Percentiles rank a stretch among this genome's conserved stretches.
phyloP scores from a whole-genome alignment of 2,329 filamentous ascomycete genomes.

The Claviceps pusilla region DNA sequence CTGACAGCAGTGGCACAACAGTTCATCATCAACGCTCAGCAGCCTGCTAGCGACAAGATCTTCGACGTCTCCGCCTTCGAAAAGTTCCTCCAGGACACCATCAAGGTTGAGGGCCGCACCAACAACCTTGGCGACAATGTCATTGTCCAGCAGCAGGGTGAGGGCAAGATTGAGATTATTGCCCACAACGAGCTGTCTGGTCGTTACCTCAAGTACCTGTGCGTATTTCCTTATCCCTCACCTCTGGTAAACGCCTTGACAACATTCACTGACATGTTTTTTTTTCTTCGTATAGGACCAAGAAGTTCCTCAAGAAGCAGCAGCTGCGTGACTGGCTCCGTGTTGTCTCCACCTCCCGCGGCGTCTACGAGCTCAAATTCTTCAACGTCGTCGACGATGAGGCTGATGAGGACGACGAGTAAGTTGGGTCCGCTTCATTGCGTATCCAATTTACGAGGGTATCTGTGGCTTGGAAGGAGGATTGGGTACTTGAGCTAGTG shows the following conservation, averaged over 20 bases:
- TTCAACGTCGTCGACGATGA: constrained; percentile 99
- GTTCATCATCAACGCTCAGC: constrained; percentile 99
- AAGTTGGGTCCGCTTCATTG: constrained; percentile 32
- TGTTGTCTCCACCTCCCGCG: constrained; percentile 93
- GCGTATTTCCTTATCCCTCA: constrained; percentile 24
- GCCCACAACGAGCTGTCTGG: constrained; percentile 96
- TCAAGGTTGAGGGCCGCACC: constrained; percentile 98
- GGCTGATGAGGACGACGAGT: constrained; percentile 96
- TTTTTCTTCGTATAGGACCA: constrained; percentile 49
- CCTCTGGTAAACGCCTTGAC: neutral
- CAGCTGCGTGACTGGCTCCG: constrained; percentile 99
- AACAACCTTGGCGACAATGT: constrained; percentile 94
- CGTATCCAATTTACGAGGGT: constrained; percentile 4
- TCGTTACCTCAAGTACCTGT: constrained; percentile 99
- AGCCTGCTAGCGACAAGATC: constrained; percentile 98
- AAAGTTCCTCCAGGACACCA: constrained; percentile 99
- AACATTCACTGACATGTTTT: neutral
- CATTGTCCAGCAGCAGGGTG: constrained; percentile 75
- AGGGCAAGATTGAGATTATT: constrained; percentile 96
- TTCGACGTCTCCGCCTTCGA: constrained; percentile 98
- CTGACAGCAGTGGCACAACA: constrained; percentile 21
- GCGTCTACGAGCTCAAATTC: constrained; percentile 99
- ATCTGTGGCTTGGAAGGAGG: neutral
- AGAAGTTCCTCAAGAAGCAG: constrained; percentile 99
- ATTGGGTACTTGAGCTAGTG: neutral